Evolutionary conservation across 768 basidiomycete genomes (phyloP), one percentile per base, ranked within the genome.

Genomic region (Trametes gibbosa): DNA sequence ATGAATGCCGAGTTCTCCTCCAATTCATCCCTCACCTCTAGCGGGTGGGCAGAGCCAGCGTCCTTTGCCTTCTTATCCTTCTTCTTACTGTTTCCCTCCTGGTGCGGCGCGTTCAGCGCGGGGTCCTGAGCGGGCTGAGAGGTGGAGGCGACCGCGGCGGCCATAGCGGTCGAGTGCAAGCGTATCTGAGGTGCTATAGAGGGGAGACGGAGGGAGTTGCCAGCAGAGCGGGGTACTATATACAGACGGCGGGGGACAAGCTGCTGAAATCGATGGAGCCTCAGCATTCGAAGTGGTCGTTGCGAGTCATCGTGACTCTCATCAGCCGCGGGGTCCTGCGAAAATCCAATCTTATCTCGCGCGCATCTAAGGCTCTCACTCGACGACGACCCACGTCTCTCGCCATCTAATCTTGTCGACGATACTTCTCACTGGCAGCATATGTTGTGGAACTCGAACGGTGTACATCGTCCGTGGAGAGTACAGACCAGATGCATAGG

Each of bases 21-120:
- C n/a, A n/a, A n/a, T n/a, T n/a, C n/a, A n/a, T n/a, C n/a, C n/a
- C 77, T 87, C 85, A 89, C 89, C 77, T 90, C 88, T 63, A 90
- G 72, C 34, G 88, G 85, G 69, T 82, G 79, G 45, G 75, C 79
- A 35, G 82, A 76, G 21, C 63, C 59, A 9, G 63, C 66, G 10
- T 61, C 69, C 24, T 67, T 68, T 12, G 59, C 68, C 29, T 68
- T 68, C 32, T 53, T 63, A 52, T 73, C 53, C 63, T 76, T 79
- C 60, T 79, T 78, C 57, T 77, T 76, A 63, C 86, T 32, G 29
- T 32, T 79, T 74, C 81, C 65, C 54, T 68, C 66, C 40, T 62
- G 56, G 56, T 79, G 80, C 19, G 76, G 77, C 37, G 74, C 76
- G 16, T 80, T 68, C 49, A 81, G 73, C 23, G 78, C 76, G 35